Base-by-base conservation (phyloP, 2,329 filamentous ascomycete species). In the Sporothrix pseudoabietina region DNA sequence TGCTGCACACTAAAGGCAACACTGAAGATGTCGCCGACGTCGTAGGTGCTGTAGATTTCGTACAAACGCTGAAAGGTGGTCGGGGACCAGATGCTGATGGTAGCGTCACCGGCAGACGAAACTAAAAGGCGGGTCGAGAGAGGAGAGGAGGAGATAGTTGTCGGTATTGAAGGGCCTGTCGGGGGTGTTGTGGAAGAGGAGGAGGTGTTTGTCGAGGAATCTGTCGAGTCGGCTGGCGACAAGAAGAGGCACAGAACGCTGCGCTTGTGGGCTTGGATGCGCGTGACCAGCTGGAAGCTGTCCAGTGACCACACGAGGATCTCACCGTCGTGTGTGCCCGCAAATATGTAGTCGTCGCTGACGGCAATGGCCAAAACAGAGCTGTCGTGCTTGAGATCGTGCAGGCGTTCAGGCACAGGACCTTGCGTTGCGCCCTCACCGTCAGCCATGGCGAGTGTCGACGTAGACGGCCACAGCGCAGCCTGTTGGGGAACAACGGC, bases 11-110 rank as follows among this genome's bases (percentile, higher is more conserved):
- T 97, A 81, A 97, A 98, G 1, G 91, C 92, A n/a, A 97, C 91
- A 77, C 94, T 97, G 81, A 98, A 98, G 74, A 99, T 90, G 83
- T 99, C 96, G 74, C 96, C 96, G 55, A 97, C 92, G 78, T 98
- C 96, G 82, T 97, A 95, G 68, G 91, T 91, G 75, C 94, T 97
- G 84, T 97, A 97, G 75, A 98, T 92, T 76, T 96, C 94, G 83
- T 94, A 96, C 0, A 96, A 86, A 39, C 92, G 90, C 72, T 87
- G 88, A 80, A 97, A 90, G 6, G 89, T 91, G 59, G 85, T 86
- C 1, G 94, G 92, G 78, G 90, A 91, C 96, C 96, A 99, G 57
- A 97, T 93, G 80, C 97, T 98, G 79, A 98, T 91, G 74, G 98
- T 92, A 1, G 95, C 93, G 79, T 99, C 96, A 77, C 94, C 94